Evolutionary conservation across 1,284 basidiomycete genomes (phyloP), one percentile per base, ranked within the genome.

Genomic region (Ustilago curta): DNA sequence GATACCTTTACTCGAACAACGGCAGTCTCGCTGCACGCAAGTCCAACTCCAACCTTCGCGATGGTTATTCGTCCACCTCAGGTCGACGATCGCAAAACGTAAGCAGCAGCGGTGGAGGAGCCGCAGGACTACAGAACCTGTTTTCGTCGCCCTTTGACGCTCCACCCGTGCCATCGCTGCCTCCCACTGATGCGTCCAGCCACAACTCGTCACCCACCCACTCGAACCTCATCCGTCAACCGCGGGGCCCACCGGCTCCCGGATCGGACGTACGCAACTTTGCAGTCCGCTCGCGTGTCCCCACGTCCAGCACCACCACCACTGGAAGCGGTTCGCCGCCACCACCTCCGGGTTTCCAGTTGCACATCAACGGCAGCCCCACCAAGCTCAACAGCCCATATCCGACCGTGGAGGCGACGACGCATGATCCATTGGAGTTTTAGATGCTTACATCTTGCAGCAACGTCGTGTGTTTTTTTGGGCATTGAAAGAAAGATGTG

Each of bases 61-160:
- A 84, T 29, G 72, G 73, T 23, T 79, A 78, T 35, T 64, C 77
- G 11, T 65, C 73, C 18, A 75, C 80, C 3, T 62, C 71, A 52
- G 79, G 79, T 29, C 57, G 70, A 39, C 89, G 91, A 80, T 55
- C 74, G 7, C 69, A 61, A 16, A 65, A 69, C 16, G 35, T 37
- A 9, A 74, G 63, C 25, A 79, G 75, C 23, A 55, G 69, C 12
- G 71, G 77, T n/a, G 71, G 71, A 4, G 74, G 75, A 11, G 78
- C 78, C 2, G 74, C 76, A 11, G 75, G 72, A 11, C 55, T 79
- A 21, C 72, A 76, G 54, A 79, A 63, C 31, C 66, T 83, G 23
- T 84, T 84, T 56, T 67, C 78, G 4, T 80, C 76, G 12, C 77
- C 71, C 0, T 79, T 79, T 40, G 83, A 84, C 47, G 73, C 76